phyloP scores from a whole-genome alignment of 306 rosid genomes.

The Malus domestica region DNA sequence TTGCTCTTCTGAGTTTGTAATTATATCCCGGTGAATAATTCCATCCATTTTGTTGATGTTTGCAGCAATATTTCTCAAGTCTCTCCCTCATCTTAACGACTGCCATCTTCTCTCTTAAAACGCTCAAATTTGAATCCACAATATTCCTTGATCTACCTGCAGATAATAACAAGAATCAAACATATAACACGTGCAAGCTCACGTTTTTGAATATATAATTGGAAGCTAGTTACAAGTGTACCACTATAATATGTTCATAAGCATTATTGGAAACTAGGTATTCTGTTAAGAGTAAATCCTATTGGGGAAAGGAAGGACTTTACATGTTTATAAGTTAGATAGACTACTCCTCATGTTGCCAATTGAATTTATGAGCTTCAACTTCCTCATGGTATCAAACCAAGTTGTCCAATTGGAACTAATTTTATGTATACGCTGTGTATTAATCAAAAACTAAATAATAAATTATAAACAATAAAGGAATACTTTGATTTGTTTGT shows the following conservation, averaged over 20 bases:
- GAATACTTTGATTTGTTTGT: neutral
- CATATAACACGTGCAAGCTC: neutral
- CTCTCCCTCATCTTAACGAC: constrained; percentile 44
- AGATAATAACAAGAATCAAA: neutral
- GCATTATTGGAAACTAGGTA: no score
- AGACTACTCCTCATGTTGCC: no score
- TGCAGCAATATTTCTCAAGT: constrained; percentile 38
- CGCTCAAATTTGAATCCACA: constrained; percentile 42
- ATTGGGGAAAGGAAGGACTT: no score
- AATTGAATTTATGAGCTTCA: no score
- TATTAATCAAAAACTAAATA: no score
- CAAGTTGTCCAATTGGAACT: neutral
- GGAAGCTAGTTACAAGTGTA: no score
- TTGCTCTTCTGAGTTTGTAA: constrained; percentile 12
- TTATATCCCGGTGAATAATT: constrained; percentile 21
- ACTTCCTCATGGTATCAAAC: no score
- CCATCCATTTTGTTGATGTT: constrained; percentile 34
- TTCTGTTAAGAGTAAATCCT: no score
- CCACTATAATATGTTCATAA: no score
- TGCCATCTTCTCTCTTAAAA: constrained; percentile 43
- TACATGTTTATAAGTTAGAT: no score
- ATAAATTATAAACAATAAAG: neutral
- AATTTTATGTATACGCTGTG: neutral
- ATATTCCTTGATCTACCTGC: constrained; percentile 31
- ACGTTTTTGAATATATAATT: no score